A percentile compares a stretch with the other conserved stretches of the same genome.
Conservation (phyloP, 2,329 filamentous ascomycete genomes). For the Trichoderma hamatum region DNA sequence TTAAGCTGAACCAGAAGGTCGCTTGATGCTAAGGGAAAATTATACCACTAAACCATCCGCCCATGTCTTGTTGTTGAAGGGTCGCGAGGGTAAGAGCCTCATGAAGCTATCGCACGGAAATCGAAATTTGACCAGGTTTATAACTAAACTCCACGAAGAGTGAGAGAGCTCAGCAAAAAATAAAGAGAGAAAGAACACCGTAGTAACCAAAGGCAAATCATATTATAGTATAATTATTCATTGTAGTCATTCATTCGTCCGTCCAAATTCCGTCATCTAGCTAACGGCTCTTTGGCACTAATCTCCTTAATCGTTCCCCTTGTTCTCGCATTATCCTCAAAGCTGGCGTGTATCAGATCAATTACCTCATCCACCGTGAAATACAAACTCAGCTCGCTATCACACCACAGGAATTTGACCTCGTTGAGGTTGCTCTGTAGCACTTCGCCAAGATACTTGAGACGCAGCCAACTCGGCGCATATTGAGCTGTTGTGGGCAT, state of each 20-base stretch:
- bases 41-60: conserved; percentile 29
- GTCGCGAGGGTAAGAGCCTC: background rate
- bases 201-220: background rate
- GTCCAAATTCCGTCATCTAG: background rate
- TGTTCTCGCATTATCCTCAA: conserved; percentile 64
- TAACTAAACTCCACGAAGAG: background rate
- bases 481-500: conserved; percentile 63
- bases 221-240: background rate
- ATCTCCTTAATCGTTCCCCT: conserved; percentile 63
- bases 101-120: background rate
- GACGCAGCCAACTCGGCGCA: conserved; percentile 62
- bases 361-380: conserved; percentile 64
- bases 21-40: conserved; percentile 27
- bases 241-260: conserved; percentile 1
- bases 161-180: background rate
- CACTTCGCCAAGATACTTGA: conserved; percentile 66
- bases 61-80: background rate
- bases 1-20: background rate
- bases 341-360: conserved; percentile 65
- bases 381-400: conserved; percentile 67
- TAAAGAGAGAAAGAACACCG: background rate
- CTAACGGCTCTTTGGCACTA: conserved; percentile 47
- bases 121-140: background rate
- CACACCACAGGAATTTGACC: conserved; percentile 65
- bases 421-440: conserved; percentile 68